Base-by-base conservation (phyloP, 2,329 filamentous ascomycete genomes). In the Alternaria postmessia region DNA sequence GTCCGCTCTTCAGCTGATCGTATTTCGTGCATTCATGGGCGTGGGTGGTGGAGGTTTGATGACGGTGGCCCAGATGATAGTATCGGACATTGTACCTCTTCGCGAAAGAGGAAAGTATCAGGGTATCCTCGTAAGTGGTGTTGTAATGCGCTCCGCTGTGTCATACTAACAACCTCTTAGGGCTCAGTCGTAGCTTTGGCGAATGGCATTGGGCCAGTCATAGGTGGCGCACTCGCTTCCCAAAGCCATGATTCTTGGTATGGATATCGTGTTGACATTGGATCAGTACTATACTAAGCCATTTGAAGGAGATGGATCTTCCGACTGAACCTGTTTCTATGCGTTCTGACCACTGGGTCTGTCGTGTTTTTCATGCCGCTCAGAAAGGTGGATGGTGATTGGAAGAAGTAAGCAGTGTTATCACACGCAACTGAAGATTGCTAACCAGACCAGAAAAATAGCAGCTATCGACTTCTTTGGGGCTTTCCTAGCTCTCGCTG, bases 11-110 rank as follows among this genome's bases (percentile, higher is more conserved):
- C 66, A 69, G 51, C 57, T 90, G 32, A 89, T 89, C 73, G 80
- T 85, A 14, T 89, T 88, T 69, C 82, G 88, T 39, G 88, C 82
- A 4, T 71, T 73, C 24, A 84, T 87, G n/a, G 88, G 88, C 48
- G 79, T 90, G n/a, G 87, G 86, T 8, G 85, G 84, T 48, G 88
- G 88, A 3, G 88, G 88, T 12, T 83, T 90, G 49, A 84, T 82
- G 56, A 75, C 71, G 22, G 66, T 80, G 3, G 70, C 76, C 0
- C 74, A 76, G 68, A 76, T 80, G 20, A 78, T 79, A 20, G 74
- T 79, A 5, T 74, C 69, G 9, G 78, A 80, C 46, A 64, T 81
- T 16, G 73, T 77, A 0, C 78, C 75, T 7, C 57, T 81, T 2
- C 66, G 75, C 30, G 69, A 79, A n/a, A 67, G 78, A 30, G 78